Base-by-base conservation (phyloP, 1,139 yeast species). In the Arxiozyma slooffiae region DNA sequence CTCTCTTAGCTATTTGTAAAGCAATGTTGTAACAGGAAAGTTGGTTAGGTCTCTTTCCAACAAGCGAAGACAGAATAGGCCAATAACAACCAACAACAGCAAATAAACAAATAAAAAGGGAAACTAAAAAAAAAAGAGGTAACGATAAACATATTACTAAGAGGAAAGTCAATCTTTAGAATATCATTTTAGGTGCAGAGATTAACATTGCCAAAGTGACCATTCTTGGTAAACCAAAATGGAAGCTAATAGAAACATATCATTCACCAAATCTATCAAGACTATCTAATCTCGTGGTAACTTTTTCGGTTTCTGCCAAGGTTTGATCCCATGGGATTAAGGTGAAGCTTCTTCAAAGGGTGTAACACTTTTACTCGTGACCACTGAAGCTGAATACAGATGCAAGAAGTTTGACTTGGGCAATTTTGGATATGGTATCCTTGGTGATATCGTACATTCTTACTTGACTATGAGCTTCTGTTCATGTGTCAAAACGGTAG, bases 321-420 rank as follows among this genome's bases (percentile, higher is more conserved):
- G 98, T 24, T 76, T 92, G 67, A 90, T 92, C 57, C 98, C 98
- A 42, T 92, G 98, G 98, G 98, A 97, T 2, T 90, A 97, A 97
- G 85, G 92, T 60, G 98, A 92, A 71, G 98, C 97, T 16, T 85
- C 96, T 22, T 90, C 98, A 45, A 92, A 92, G 69, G 98, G 98
- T 67, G 97, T 97, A 4, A 96, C 90, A n/a, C 75, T 92, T 53
- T 76, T 92, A 60, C 92, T 92, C 61, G 97, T 90, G 24, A 83
- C 95, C 48, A 82, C 95, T 38, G 98, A 92, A 67, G 85, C 89
- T 48, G 98, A 92, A 70, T 88, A 87, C 68, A 79, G 77, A 51
- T 80, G 82, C 63, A 81, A 77, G 62, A 67, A 66, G 41, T 39
- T 39, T 26, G 94, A 95, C 48, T 77, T 83, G 23, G 75, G 77